These are phyloP conservation scores for Dovyalis caffra DNA, from an alignment of 345 rosid genomes.

Conservation along the genomic window DNA sequence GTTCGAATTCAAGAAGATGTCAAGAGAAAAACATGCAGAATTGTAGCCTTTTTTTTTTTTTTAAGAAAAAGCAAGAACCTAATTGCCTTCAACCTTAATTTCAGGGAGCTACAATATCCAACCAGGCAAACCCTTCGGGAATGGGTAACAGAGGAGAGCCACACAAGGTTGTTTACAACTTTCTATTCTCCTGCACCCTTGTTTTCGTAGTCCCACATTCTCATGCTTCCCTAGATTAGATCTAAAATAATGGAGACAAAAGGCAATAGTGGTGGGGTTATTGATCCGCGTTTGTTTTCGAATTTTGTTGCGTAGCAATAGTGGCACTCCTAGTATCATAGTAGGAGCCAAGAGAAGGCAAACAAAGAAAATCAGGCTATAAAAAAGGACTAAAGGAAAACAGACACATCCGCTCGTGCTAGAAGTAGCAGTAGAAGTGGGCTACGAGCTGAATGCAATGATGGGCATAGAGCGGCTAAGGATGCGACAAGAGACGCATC, in stretches of 20 bases:
- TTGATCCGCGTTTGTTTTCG: neutral
- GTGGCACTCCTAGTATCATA: too few relatives aligned
- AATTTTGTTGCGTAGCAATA: neutral
- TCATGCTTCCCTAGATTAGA: neutral
- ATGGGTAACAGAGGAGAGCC: neutral
- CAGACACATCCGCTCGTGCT: too few relatives aligned
- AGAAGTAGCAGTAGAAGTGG: neutral
- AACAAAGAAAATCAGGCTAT: too few relatives aligned
- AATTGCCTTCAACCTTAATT: too few relatives aligned
- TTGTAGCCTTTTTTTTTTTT: too few relatives aligned
- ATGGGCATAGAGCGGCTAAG: neutral
- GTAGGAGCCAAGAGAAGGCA: too few relatives aligned
- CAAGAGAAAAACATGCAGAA: too few relatives aligned
- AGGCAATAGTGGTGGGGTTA: neutral
- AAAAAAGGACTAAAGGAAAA: too few relatives aligned
- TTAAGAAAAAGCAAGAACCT: too few relatives aligned
- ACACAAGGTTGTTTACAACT: neutral
- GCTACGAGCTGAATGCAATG: neutral
- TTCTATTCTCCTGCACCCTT: neutral
- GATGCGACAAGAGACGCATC: neutral
- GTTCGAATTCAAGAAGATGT: too few relatives aligned
- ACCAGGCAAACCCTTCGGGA: neutral
- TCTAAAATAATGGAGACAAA: neutral
- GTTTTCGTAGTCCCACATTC: neutral
- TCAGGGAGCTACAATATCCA: neutral